Evolutionary conservation across 805 yeast genomes (phyloP), one percentile per base, ranked within the genome.

Genomic region (Candida coquimbonensis): DNA sequence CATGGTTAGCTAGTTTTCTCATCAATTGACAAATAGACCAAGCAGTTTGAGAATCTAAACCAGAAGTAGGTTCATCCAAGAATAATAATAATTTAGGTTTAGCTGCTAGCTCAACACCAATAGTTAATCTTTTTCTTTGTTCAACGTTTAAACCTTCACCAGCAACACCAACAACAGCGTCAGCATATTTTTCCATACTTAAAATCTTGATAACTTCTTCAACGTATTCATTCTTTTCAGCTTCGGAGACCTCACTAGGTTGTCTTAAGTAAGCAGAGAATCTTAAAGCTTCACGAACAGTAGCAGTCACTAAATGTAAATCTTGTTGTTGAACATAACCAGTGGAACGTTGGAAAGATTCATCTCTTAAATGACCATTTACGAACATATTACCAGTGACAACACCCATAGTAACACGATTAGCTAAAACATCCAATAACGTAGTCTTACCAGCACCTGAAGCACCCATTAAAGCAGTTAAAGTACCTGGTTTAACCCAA

Each of bases 381-480:
- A 82, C 85, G 61, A 78, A 64, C 67, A 75, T 73, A 54, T 81
- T 81, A 59, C 84, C 84, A 42, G 85, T 73, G 44, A 83, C 80
- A 45, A 78, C 78, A 67, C 90, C 90, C 66, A 75, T 69, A 14
- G 83, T 78, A 42, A 80, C 77, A 62, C 89, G 75, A 55, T 80
- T 81, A 37, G 87, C 83, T 56, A 83, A 70, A 57, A 81, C 80
- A 67, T 83, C 83, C 54, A 83, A 69, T 49, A 83, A 67, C 5
- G 89, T 83, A 19, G 90, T 83, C 60, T 83, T 83, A 72, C 90
- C 90, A 49, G 90, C 89, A 67, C 89, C 89, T 36, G 88, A 80
- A 19, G 83, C 80, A 54, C 87, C 87, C 84, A 80, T 79, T 42
- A 80, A 64, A 5, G 91, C 93, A 44, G 90, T 85, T 59, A 85